Evolutionary conservation across 495 filamentous ascomycete genomes (phyloP).

Genomic region (Choiromyces venosus): DNA sequence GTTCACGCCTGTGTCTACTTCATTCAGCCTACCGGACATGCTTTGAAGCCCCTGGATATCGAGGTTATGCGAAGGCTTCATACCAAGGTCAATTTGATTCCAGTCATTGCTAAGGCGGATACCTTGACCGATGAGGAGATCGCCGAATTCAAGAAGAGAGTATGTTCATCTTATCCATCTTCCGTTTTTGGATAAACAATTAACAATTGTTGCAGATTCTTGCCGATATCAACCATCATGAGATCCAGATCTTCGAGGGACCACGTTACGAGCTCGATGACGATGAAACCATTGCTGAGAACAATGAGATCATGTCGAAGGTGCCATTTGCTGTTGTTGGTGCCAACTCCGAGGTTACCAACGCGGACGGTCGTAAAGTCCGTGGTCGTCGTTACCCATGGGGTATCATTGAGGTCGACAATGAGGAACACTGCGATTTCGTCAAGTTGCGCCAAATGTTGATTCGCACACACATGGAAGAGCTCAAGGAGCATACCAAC

Average conservation of each 20-base stretch:
- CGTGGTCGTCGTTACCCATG: slow-evolving; percentile 95
- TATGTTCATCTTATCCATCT: slow-evolving; percentile 48
- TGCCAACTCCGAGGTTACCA: slow-evolving; percentile 86
- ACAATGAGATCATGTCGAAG: slow-evolving; percentile 99
- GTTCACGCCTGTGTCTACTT: slow-evolving; percentile 99
- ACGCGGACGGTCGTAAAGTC: slow-evolving; percentile 87
- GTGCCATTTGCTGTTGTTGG: slow-evolving; percentile 97
- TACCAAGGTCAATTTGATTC: slow-evolving; percentile 99
- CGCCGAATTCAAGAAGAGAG: slow-evolving; percentile 83
- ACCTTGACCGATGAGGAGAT: slow-evolving; percentile 98
- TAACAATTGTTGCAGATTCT: slow-evolving; percentile 63
- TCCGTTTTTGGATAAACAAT: slow-evolving; percentile 2
- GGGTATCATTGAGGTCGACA: slow-evolving; percentile 98
- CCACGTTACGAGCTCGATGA: slow-evolving; percentile 97
- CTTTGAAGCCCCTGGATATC: slow-evolving; percentile 97
- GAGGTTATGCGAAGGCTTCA: slow-evolving; percentile 98
- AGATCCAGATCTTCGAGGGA: slow-evolving; percentile 97
- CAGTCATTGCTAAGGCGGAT: slow-evolving; percentile 97
- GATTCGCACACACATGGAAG: slow-evolving; percentile 99
- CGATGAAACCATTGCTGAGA: slow-evolving; percentile 98
- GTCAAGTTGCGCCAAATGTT: slow-evolving; percentile 99
- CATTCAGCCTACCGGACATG: slow-evolving; percentile 97
- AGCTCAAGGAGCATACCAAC: slow-evolving; percentile 99
- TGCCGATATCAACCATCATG: slow-evolving; percentile 91
- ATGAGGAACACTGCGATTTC: slow-evolving; percentile 99